Conservation (phyloP, 441 rosid species). For the Populus trichocarpa region DNA sequence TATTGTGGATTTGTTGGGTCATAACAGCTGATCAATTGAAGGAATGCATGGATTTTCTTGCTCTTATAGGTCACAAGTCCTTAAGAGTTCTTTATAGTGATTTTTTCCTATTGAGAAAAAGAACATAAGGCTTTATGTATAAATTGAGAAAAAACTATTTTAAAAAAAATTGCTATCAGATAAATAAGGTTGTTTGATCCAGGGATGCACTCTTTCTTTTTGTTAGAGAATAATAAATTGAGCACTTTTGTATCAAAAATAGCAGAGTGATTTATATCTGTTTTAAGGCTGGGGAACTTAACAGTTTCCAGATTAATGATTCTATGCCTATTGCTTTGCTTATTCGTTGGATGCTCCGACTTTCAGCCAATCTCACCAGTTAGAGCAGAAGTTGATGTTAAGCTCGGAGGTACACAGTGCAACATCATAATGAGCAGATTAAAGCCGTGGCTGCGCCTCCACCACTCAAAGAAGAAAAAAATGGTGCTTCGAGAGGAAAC, state of each 20-base stretch:
- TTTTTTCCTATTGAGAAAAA: not conserved
- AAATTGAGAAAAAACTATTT: not conserved
- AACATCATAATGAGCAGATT: constrained; percentile 65
- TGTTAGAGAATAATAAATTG: not conserved
- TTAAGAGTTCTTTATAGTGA: not conserved
- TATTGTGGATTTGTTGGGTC: not conserved
- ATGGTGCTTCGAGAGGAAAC: constrained; percentile 62
- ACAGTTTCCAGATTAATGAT: not conserved
- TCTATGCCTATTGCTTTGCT: not conserved
- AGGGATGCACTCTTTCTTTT: not conserved
- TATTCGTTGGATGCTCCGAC: constrained; percentile 12
- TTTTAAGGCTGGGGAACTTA: not conserved
- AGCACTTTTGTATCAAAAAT: not conserved
- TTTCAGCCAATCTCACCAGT: constrained; percentile 72
- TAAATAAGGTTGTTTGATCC: not conserved
- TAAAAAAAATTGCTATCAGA: not conserved
- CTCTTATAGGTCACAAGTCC: too few species aligned
- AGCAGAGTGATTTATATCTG: not conserved
- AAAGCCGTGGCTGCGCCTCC: constrained; percentile 81
- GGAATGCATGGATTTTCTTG: too few species aligned
- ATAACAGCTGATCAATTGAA: not conserved
- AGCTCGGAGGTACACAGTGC: constrained; percentile 84
- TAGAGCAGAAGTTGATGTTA: constrained; percentile 91
- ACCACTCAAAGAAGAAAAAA: constrained; percentile 62
- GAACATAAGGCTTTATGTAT: not conserved